Base-by-base conservation (phyloP, 257 asterid genomes). In the Striga asiatica region DNA sequence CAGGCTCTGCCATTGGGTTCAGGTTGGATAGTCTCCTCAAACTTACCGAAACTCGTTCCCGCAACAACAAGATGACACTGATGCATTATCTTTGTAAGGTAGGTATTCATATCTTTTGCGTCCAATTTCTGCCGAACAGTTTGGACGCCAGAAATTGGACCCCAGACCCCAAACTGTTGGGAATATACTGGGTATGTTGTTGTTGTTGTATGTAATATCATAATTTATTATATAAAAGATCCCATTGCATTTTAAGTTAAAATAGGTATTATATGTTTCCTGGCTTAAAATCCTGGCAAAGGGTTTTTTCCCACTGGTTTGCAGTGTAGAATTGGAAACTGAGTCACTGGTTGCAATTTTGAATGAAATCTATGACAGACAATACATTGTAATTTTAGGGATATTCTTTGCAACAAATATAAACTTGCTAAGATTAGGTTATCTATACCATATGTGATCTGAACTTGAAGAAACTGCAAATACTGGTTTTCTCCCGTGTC, bases 1-100 rank as follows among this genome's bases (percentile, higher is more conserved):
- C 77, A 89, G 97, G 97, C 17, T 71, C 97, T 68, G 97, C 97
- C 49, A 72, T 85, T 29, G 97, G 97, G 66, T 89, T 89, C 80
- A 80, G 78, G 78, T 74, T 89, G 82, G 97, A 89, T 71, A 83
- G 97, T 78, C 93, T 85, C 65, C 95, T 89, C 47, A 89, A 89
- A 81, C 94, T 89, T 58, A 89, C 88, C 1, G 97, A 89, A 41
- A 89, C 95, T 22, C 95, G 97, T 67, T 95, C 95, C 59, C 71
- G 87, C 56, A 82, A 89, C 80, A 89, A 82, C 71, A 89, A 88
- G 78, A 84, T 89, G 94, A 89, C 97, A 24, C 87, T 89, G 67
- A 89, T 89, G 97, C 95, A 89, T 66, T 89, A 89, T 74, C 85
- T 89, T 64, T 89, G 97, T 83, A 89, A 89, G 93, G 97, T 85